Evolutionary conservation across 1,284 basidiomycete genomes (phyloP).

Genomic region (Lentinula novae-zelandiae): DNA sequence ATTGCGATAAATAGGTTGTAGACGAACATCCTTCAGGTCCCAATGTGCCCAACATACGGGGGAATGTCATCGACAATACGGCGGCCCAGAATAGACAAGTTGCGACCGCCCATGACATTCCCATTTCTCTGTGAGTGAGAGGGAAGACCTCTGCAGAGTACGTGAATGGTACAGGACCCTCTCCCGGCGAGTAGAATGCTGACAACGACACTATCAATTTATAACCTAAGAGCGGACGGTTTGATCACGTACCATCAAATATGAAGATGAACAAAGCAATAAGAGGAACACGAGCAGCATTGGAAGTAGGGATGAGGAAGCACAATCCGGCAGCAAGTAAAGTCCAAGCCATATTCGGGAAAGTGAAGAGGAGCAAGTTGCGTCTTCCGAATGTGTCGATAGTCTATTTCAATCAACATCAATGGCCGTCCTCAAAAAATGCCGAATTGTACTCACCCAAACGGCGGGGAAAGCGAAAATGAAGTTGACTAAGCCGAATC

Average conservation of each 20-base stretch:
- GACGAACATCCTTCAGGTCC: constrained; percentile 32
- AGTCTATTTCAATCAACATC: constrained; percentile 22
- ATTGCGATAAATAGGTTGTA: not conserved
- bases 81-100: constrained; percentile 51
- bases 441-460: constrained; percentile 29
- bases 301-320: constrained; percentile 43
- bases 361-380: constrained; percentile 52
- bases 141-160: constrained; percentile 66
- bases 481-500: constrained; percentile 71
- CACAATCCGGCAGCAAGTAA: constrained; percentile 57
- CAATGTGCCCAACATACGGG: constrained; percentile 47
- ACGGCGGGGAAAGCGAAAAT: constrained; percentile 65
- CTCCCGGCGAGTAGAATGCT: constrained; percentile 59
- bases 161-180: constrained; percentile 72
- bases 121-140: constrained; percentile 53
- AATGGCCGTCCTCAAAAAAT: not conserved
- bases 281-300: constrained; percentile 37
- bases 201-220: not conserved
- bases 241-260: constrained; percentile 37
- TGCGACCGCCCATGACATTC: constrained; percentile 54
- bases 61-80: constrained; percentile 58
- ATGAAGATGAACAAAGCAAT: constrained; percentile 58
- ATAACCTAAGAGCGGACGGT: not conserved
- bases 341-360: constrained; percentile 58
- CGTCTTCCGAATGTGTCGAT: constrained; percentile 60